Base-by-base conservation (phyloP, 1,139 yeast genomes). In the Casaregolazyma suthepensis region DNA sequence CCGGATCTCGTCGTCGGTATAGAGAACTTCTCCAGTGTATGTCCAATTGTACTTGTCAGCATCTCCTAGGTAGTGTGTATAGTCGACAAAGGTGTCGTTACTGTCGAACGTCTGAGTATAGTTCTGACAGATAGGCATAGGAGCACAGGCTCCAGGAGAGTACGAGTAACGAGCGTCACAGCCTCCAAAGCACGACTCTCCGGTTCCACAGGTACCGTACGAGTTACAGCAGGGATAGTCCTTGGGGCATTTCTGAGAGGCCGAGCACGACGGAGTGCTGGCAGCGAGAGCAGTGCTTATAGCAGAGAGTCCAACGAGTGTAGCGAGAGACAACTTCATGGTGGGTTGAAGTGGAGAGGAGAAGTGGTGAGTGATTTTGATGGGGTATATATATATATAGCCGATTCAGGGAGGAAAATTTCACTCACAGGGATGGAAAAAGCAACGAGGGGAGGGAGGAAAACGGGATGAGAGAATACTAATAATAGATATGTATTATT, bases 161-260 rank as follows among this genome's bases (percentile, higher is more conserved):
- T 68, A 81, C 1, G 93, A 85, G 65, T 64, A 81, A 63, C 84
- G 75, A 44, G 87, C 80, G 69, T 86, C 88, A 70, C 95, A 87
- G 9, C 95, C 91, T 54, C 89, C 90, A 51, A 87, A 75, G 73
- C 96, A 88, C 63, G 77, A 75, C 13, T 82, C 75, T 2, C 96
- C 96, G 35, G 84, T 78, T 54, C 96, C 96, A 75, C 96, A 88
- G 15, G 71, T 73, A 45, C 95, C 95, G 61, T 81, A 85, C 58
- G 81, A 84, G 22, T 88, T 82, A 68, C 96, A 88, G 67, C 96
- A 88, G 50, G 96, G 96, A 54, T 71, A 65, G 45, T 75, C 76
- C 62, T 79, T 77, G 0, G 96, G 96, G 71, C 96, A 88, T 31
- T 48, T 44, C 43, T 48, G 48, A 26, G 22, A 22, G 15, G 54